phyloP scores from a whole-genome alignment of 2,329 filamentous ascomycete genomes.

The Phialocephala sp. region DNA sequence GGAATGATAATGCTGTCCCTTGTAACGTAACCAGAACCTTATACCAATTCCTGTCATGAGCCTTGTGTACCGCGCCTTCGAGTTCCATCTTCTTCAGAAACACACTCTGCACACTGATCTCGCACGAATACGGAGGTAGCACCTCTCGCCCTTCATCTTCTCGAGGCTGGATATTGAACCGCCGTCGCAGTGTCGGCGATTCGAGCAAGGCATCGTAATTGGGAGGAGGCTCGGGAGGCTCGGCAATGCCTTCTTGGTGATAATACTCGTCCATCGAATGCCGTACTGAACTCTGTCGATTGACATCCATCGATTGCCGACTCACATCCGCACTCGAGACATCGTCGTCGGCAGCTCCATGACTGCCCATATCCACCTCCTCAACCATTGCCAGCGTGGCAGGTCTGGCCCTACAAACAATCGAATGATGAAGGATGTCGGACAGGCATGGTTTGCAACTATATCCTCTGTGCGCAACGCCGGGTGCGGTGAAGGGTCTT shows the following conservation, averaged over 20 bases:
- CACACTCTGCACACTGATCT: conserved; percentile 60
- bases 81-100: conserved; percentile 71
- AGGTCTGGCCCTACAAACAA: neutral
- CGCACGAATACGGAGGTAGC: conserved; percentile 62
- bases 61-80: conserved; percentile 65
- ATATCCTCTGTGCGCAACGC: conserved; percentile 1
- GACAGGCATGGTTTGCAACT: conserved; percentile 26
- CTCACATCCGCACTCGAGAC: neutral
- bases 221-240: conserved; percentile 30
- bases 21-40: conserved; percentile 67
- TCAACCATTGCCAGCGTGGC: conserved; percentile 25
- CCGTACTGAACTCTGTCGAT: conserved; percentile 19
- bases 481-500: conserved; percentile 8
- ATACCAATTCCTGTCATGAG: conserved; percentile 68
- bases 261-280: conserved; percentile 34
- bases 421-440: conserved; percentile 23
- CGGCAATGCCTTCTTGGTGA: conserved; percentile 15
- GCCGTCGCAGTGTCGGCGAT: conserved; percentile 24
- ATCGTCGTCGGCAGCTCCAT: conserved; percentile 18
- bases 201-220: conserved; percentile 32
- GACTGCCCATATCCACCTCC: conserved; percentile 15
- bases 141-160: conserved; percentile 50
- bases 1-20: conserved; percentile 71
- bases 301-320: conserved; percentile 2
- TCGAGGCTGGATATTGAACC: conserved; percentile 43